Base-by-base conservation (phyloP, 306 rosid species). In the Benincasa hispida region DNA sequence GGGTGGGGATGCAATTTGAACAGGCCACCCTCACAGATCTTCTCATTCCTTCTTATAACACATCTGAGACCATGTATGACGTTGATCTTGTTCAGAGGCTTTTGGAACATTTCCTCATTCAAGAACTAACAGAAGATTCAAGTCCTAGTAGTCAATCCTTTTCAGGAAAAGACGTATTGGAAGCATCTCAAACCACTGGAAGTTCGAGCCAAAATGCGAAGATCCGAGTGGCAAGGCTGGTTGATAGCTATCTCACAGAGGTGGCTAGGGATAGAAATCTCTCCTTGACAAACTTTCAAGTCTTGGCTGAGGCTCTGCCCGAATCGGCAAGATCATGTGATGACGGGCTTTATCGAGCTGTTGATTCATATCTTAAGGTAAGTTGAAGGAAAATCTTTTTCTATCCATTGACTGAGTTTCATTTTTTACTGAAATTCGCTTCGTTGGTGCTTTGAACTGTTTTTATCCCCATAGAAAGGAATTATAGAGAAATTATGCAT, bases 1-100 rank as follows among this genome's bases (percentile, higher is more conserved):
- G 99, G 72, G 98, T 95, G 32, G 99, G 99, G 63, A 95, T 95
- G 99, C 99, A 92, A 74, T 89, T 95, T 74, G 99, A 95, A 35
- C 97, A 95, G 76, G 99, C 98, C 69, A 81, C 91, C 65, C 77
- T 89, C 60, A 74, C 84, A 5, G 98, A 95, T 78, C 99, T 95
- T 57, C 79, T 95, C 15, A 88, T 95, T 72, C 99, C 96, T 42
- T 85, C 87, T 42, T 91, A 83, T 80, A 82, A 76, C 51, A 87
- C 86, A 77, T 78, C 83, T 5, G 99, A 92, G 79, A 89, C 93
- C 18, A 80, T 90, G 88, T 90, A 86, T 82, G 99, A 95, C 78
- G 98, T 95, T 14, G 99, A 95, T 82, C 98, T 95, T 77, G 87
- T 90, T 76, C 96, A 90, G 85, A 91, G 98, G 88, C 89, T 95